Base-by-base conservation (phyloP, 352 stramenopile species). In the Pythium monospermum region DNA sequence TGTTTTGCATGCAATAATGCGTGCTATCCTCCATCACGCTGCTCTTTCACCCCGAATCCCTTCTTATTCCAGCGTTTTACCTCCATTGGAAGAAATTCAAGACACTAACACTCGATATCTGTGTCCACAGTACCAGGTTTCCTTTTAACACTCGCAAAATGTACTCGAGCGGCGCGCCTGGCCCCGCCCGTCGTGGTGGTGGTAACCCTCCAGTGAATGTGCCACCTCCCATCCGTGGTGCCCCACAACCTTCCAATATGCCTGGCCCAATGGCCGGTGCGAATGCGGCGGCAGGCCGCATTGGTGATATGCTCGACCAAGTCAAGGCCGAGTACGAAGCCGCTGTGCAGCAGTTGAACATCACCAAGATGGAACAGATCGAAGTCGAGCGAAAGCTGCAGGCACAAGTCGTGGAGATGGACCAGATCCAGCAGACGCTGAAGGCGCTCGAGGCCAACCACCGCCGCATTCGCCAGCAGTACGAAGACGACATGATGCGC, bases 301-400 rank as follows among this genome's bases (percentile, higher is more conserved):
- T 93, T 8, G 68, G 78, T 25, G 83, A 93, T 41, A 90, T 91
- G 77, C 67, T 93, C 26, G 83, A 93, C 60, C 81, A 87, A 41
- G 72, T 89, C 22, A 93, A 93, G 59, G 79, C 61, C 43, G 83
- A 93, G 58, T 93, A 90, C 52, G 80, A 93, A 53, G 78, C 73
- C 15, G 73, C 82, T 12, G 76, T 93, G 38, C 83, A 93, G 61
- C 83, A 93, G 55, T 71, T 93, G 2, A 91, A 91, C 63, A 90
- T 91, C 52, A 70, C 71, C 62, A 93, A 91, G 71, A 90, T 93
- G 71, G 83, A 91, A 50, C 80, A 91, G 58, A 73, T 91, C n/a
- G 83, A 91, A 51, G 71, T 91, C 58, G 80, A 93, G 59, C 83
- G 83, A 61, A 93, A 93, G 73, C 83, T 93, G 46, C 79, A 89